phyloP scores from a whole-genome alignment of 176 grass and related monocot species.

The Ensete glaucum region DNA sequence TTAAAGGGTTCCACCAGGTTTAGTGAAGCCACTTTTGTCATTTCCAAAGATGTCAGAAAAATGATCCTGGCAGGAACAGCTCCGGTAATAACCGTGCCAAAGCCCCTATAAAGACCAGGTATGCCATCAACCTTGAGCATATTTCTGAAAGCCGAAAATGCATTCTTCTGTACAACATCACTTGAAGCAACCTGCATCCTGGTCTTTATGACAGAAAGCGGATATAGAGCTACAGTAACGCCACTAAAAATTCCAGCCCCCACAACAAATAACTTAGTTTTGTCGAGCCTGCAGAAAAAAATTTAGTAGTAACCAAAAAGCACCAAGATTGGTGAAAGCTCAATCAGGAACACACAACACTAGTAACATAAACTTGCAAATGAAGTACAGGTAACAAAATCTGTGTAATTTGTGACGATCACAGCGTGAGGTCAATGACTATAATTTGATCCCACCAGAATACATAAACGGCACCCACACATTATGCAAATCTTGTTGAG shows the following conservation, averaged over 20 bases:
- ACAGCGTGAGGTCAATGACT: neutral
- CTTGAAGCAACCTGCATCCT: constrained; percentile 90
- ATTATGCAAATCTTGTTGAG: neutral
- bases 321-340: neutral
- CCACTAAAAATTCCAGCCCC: constrained; percentile 85
- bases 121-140: constrained; percentile 74
- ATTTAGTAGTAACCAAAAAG: neutral
- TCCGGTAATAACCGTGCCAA: constrained; percentile 73
- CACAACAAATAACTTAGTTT: constrained; percentile 78
- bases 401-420: neutral
- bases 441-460: neutral
- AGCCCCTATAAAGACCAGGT: constrained; percentile 71
- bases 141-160: constrained; percentile 61
- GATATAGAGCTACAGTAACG: constrained; percentile 73
- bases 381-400: neutral
- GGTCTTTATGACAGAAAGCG: constrained; percentile 89
- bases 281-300: constrained; percentile 70
- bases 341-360: neutral
- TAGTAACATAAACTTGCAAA: neutral
- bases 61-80: constrained; percentile 87
- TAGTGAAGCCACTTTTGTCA: constrained; percentile 62
- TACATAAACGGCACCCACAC: neutral
- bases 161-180: constrained; percentile 70
- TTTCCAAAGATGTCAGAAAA: constrained; percentile 77
- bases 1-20: constrained; percentile 59